Conservation (phyloP, 768 basidiomycete species). For the Filobasidium wieringae region DNA sequence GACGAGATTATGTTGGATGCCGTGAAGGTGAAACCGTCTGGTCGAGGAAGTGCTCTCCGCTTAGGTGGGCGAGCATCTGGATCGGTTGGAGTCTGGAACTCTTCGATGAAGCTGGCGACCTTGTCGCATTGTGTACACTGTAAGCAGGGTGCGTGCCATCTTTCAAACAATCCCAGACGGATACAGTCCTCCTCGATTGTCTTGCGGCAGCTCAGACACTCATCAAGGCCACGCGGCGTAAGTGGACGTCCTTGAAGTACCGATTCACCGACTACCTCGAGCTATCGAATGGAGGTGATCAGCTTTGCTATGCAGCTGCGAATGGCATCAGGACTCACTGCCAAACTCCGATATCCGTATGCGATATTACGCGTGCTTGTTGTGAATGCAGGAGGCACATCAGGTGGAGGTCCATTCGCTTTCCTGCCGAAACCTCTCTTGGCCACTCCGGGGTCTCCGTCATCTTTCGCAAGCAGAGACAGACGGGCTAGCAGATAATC, state of each 20-base stretch:
- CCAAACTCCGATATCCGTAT: conserved; percentile 84
- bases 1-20: conserved; percentile 48
- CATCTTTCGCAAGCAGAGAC: conserved; percentile 63
- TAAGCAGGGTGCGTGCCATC: conserved; percentile 95
- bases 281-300: conserved; percentile 11
- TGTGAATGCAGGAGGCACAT: conserved; percentile 45
- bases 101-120: conserved; percentile 9
- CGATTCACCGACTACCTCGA: conserved; percentile 34
- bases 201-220: conserved; percentile 73
- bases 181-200: conserved; percentile 98
- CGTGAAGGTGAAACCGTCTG: conserved; percentile 62
- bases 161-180: conserved; percentile 83
- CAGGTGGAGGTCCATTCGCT: conserved; percentile 7
- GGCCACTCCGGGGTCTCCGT: conserved; percentile 35
- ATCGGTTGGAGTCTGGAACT: conserved; percentile 27
- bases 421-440: conserved; percentile 17
- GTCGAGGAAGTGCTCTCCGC: conserved; percentile 69
- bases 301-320: too few relatives aligned
- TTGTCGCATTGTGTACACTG: conserved; percentile 47
- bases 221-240: conserved; percentile 44
- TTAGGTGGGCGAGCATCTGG: conserved; percentile 39
- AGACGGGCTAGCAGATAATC: conserved; percentile 82
- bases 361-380: conserved; percentile 73
- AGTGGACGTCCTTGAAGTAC: conserved; percentile 30
- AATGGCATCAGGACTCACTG: conserved; percentile 64